phyloP scores from a whole-genome alignment of 495 filamentous ascomycete species.

The Choiromyces venosus region DNA sequence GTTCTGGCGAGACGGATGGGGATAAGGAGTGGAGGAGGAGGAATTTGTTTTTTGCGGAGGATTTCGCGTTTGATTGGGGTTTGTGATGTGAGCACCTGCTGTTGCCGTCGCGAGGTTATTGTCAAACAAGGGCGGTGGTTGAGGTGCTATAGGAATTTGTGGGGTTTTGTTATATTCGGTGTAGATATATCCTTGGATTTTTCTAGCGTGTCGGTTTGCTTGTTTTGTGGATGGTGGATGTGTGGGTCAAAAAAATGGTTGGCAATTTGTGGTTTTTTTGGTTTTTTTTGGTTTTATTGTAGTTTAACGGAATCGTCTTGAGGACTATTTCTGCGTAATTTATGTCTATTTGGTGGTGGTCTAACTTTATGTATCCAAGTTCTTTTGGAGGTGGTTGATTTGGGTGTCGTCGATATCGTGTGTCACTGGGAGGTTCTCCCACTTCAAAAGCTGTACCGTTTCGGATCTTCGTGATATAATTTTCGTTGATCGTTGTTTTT shows the following conservation, averaged over 20 bases:
- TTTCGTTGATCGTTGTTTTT: background rate
- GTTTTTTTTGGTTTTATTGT: background rate
- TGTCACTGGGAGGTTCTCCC: background rate
- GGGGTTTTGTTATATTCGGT: background rate
- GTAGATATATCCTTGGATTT: background rate
- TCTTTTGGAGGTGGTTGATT: background rate
- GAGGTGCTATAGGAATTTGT: background rate
- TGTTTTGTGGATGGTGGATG: background rate
- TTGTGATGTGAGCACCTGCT: slow-evolving; percentile 10
- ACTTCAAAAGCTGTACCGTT: background rate
- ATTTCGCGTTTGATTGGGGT: slow-evolving; percentile 37
- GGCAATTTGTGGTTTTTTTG: background rate
- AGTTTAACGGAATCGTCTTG: background rate
- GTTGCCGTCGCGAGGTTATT: background rate
- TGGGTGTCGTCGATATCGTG: background rate
- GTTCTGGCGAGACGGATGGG: slow-evolving; percentile 11
- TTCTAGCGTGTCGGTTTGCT: background rate
- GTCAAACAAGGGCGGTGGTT: too few relatives aligned
- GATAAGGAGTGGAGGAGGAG: slow-evolving; percentile 37
- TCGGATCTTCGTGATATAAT: background rate
- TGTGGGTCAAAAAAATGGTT: background rate
- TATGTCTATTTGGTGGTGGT: background rate
- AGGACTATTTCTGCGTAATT: background rate
- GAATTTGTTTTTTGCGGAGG: slow-evolving; percentile 32
- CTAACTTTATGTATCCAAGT: background rate